phyloP scores from a whole-genome alignment of 495 filamentous ascomycete species.

The Podospora australis region DNA sequence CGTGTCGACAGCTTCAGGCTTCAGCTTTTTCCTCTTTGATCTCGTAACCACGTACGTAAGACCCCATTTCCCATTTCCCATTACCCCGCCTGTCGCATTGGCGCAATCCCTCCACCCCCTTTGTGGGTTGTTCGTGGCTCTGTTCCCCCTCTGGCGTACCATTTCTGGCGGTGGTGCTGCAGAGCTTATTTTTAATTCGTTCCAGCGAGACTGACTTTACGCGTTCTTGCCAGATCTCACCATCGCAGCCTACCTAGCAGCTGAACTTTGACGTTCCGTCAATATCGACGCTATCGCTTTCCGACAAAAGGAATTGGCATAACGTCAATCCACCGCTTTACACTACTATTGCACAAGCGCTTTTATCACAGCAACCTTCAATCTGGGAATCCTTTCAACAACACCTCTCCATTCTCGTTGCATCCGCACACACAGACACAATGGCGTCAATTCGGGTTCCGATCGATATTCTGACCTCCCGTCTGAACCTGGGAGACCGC shows the following conservation, averaged over 20 bases:
- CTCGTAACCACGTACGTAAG: constrained; percentile 4
- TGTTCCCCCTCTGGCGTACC: too few species aligned
- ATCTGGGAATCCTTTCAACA: not conserved
- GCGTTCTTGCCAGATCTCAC: constrained; percentile 27
- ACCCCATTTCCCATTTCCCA: not conserved
- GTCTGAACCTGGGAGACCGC: constrained; percentile 66
- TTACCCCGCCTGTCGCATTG: not conserved
- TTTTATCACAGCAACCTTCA: not conserved
- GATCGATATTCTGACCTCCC: constrained; percentile 82
- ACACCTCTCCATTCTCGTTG: not conserved
- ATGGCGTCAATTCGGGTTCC: constrained; percentile 93
- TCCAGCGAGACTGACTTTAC: constrained; percentile 11
- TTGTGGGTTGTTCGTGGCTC: constrained; percentile 4
- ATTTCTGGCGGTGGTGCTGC: too few species aligned
- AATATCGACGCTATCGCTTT: not conserved
- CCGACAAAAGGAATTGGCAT: not conserved
- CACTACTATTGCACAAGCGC: too few species aligned
- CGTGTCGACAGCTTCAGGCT: not conserved
- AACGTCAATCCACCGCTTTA: not conserved
- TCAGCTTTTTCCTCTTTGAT: not conserved
- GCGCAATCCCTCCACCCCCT: not conserved
- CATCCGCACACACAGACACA: constrained; percentile 10
- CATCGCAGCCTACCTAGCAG: not conserved
- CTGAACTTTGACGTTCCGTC: not conserved
- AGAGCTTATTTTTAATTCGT: constrained; percentile 22